Evolutionary conservation across 306 rosid species (phyloP).

Genomic region (Bauhinia variegata): DNA sequence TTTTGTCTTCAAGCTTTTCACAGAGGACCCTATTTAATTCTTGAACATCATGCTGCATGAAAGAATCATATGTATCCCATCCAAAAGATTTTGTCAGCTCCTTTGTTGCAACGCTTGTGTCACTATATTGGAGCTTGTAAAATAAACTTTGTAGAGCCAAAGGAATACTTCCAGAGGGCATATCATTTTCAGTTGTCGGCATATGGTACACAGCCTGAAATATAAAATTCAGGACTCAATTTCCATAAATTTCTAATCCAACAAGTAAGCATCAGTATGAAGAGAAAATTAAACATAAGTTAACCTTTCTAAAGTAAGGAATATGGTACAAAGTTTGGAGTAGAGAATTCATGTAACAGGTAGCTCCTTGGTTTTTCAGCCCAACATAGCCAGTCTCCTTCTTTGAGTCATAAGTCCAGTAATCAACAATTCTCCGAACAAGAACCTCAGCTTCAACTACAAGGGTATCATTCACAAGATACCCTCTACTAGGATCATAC

Average conservation of each 20-base stretch:
- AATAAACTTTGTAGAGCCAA: constrained; percentile 87
- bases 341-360: constrained; percentile 89
- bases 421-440: constrained; percentile 80
- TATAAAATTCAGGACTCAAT: constrained; percentile 34
- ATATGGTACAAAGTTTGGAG: constrained; percentile 87
- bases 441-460: constrained; percentile 85
- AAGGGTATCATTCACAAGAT: constrained; percentile 73
- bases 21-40: constrained; percentile 81
- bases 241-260: constrained; percentile 32
- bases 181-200: constrained; percentile 92
- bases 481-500: constrained; percentile 81
- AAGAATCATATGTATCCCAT: constrained; percentile 94
- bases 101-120: constrained; percentile 85
- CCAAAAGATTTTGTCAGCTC: constrained; percentile 92
- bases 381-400: constrained; percentile 95
- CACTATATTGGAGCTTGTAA: constrained; percentile 91
- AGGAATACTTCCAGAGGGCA: constrained; percentile 89
- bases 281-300: not conserved
- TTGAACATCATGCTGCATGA: constrained; percentile 96
- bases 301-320: constrained; percentile 87
- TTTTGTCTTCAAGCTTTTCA: constrained; percentile 92
- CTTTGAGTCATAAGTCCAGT: constrained; percentile 85
- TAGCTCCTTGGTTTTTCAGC: constrained; percentile 93
- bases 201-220: constrained; percentile 94
- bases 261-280: constrained; percentile 30